Evolutionary conservation across 441 rosid species (phyloP).

Genomic region (Metrosideros polymorpha): DNA sequence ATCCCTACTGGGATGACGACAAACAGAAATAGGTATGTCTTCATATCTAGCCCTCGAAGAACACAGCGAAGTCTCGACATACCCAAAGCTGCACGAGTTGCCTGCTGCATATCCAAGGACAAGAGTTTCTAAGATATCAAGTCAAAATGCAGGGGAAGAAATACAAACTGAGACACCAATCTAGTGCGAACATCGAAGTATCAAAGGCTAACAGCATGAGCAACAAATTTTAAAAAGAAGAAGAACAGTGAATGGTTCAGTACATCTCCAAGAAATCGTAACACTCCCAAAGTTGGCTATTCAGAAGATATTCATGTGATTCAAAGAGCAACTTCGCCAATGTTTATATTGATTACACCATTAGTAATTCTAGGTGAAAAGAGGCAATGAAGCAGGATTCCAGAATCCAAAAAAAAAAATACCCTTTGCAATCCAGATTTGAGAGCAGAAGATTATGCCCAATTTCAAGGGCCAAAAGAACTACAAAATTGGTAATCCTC

Average conservation of each 20-base stretch:
- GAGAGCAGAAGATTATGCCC: not conserved
- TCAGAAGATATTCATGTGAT: not conserved
- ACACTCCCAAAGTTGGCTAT: not conserved
- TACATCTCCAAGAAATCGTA: not conserved
- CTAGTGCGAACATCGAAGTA: not conserved
- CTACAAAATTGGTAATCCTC: not conserved
- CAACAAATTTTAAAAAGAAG: not conserved
- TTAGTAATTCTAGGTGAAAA: not conserved
- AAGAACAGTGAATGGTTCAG: not conserved
- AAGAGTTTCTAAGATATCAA: slow-evolving; percentile 8
- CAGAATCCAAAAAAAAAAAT: not conserved
- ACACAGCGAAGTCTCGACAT: slow-evolving; percentile 67
- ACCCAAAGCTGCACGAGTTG: slow-evolving; percentile 34
- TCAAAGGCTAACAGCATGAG: not conserved
- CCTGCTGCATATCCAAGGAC: slow-evolving; percentile 39
- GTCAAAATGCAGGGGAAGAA: not conserved
- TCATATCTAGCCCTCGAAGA: slow-evolving; percentile 56
- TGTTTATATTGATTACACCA: not conserved
- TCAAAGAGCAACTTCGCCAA: not conserved
- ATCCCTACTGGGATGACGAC: slow-evolving; percentile 44
- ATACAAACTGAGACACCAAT: not conserved
- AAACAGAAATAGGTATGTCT: slow-evolving; percentile 32
- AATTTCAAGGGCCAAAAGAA: not conserved
- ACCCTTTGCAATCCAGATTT: not conserved
- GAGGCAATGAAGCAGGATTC: not conserved